A percentile compares a stretch with the other conserved stretches of the same genome.
Conservation (phyloP, 768 basidiomycete genomes). For the Termitomyces heimii region DNA sequence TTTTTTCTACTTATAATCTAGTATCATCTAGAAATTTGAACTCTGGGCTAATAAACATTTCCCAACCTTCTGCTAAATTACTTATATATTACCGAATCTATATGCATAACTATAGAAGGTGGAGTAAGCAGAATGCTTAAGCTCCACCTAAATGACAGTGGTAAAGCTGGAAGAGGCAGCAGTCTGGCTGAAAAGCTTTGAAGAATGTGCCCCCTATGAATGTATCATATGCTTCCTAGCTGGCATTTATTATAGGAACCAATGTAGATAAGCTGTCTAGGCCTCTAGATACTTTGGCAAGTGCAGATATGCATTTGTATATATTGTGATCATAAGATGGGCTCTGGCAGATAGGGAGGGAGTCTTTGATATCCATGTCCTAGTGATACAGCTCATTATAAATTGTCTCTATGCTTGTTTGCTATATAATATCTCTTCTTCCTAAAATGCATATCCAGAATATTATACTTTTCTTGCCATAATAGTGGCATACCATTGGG, state of each 20-base stretch:
- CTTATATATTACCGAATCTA: too few relatives aligned
- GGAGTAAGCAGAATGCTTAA: too few relatives aligned
- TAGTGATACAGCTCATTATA: background rate
- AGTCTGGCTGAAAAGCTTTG: background rate
- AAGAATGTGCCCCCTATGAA: background rate
- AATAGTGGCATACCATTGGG: background rate
- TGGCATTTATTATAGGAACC: slow-evolving; percentile 3
- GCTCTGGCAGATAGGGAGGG: background rate
- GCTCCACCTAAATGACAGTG: slow-evolving; percentile 1
- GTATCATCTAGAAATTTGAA: too few relatives aligned
- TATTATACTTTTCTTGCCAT: background rate
- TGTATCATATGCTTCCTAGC: background rate
- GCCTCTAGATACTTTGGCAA: slow-evolving; percentile 4
- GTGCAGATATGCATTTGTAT: background rate
- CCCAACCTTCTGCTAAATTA: too few relatives aligned
- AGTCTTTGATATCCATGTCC: background rate
- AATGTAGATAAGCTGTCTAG: background rate
- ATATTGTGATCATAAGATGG: slow-evolving; percentile 1
- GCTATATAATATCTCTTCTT: background rate
- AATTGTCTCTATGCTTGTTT: background rate
- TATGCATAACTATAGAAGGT: too few relatives aligned
- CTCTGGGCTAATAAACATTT: too few relatives aligned
- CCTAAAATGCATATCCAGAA: background rate
- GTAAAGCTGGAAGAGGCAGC: slow-evolving; percentile 3
- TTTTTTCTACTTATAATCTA: too few relatives aligned